phyloP scores from a whole-genome alignment of 768 basidiomycete genomes.

The Clavaria fumosa region DNA sequence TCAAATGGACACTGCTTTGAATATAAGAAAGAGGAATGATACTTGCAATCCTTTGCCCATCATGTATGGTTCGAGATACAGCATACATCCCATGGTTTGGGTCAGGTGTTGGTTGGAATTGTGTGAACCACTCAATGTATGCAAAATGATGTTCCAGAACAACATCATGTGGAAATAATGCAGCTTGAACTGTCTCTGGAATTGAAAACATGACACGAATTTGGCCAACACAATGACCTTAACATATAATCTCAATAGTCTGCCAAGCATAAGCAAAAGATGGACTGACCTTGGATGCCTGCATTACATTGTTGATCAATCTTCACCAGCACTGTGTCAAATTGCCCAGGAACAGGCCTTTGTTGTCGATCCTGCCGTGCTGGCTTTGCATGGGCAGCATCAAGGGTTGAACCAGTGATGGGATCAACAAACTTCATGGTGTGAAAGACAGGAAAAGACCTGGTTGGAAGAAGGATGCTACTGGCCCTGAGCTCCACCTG shows the following conservation, averaged over 20 bases:
- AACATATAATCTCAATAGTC: constrained; percentile 1
- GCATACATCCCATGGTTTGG: constrained; percentile 15
- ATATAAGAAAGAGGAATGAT: constrained; percentile 16
- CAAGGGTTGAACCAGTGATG: constrained; percentile 11
- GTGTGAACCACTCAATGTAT: constrained; percentile 18
- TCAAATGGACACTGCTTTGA: constrained; percentile 17
- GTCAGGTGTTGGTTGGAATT: constrained; percentile 8
- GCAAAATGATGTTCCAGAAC: constrained; percentile 12
- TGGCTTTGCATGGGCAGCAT: constrained; percentile 19
- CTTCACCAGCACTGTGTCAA: constrained; percentile 22
- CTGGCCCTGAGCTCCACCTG: constrained; percentile 8
- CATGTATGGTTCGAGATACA: constrained; percentile 6
- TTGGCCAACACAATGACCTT: constrained; percentile 16
- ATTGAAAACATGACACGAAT: constrained; percentile 15
- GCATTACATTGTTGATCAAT: constrained; percentile 5
- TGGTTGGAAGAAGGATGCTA: constrained; percentile 12
- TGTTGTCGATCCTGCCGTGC: constrained; percentile 7
- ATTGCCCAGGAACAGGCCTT: constrained; percentile 13
- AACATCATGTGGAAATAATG: constrained; percentile 2
- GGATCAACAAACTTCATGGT: constrained; percentile 16
- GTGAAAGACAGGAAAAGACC: constrained; percentile 18
- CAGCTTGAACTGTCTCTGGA: background rate
- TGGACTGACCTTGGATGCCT: constrained; percentile 9
- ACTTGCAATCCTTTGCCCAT: constrained; percentile 9
- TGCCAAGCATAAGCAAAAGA: constrained; percentile 1